These are phyloP conservation scores for Castanospermum australe DNA, from an alignment of 306 rosid genomes.

Conservation along the genomic window DNA sequence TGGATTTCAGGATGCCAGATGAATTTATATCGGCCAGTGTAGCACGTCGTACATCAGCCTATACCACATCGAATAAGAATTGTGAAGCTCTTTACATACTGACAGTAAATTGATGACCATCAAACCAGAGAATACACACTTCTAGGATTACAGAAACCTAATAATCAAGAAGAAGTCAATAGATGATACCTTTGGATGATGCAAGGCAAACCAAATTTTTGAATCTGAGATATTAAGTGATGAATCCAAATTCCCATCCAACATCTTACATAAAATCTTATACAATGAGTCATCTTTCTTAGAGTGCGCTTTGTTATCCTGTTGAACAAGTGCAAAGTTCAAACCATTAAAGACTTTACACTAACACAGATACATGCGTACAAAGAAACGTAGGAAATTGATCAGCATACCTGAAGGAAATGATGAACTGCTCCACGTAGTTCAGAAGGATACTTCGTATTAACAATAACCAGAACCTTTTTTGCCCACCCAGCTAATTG, in stretches of 20 bases:
- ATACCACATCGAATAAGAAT: conserved; percentile 23
- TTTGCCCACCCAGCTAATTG: conserved; percentile 73
- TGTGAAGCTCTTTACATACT: background rate
- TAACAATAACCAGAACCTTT: conserved; percentile 55
- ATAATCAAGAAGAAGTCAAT: background rate
- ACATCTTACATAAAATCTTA: conserved; percentile 58
- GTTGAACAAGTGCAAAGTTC: conserved; percentile 29
- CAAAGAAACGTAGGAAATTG: conserved; percentile 1
- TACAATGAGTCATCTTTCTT: conserved; percentile 53
- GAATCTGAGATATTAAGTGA: conserved; percentile 56
- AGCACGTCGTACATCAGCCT: conserved; percentile 86
- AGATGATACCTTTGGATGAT: conserved; percentile 76
- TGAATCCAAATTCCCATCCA: conserved; percentile 64
- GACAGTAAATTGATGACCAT: conserved; percentile 5
- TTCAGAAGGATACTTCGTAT: conserved; percentile 74
- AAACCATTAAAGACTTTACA: conserved; percentile 19
- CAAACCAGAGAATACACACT: conserved; percentile 19
- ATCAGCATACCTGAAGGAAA: conserved; percentile 62
- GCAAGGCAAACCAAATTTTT: conserved; percentile 76
- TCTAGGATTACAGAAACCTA: background rate
- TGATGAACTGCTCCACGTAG: conserved; percentile 67
- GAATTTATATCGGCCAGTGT: conserved; percentile 54
- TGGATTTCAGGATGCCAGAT: conserved; percentile 46
- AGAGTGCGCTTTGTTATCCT: conserved; percentile 54
- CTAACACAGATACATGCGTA: conserved; percentile 3